phyloP scores from a whole-genome alignment of 2,329 filamentous ascomycete species.

The Rhinocladiella mackenziei region DNA sequence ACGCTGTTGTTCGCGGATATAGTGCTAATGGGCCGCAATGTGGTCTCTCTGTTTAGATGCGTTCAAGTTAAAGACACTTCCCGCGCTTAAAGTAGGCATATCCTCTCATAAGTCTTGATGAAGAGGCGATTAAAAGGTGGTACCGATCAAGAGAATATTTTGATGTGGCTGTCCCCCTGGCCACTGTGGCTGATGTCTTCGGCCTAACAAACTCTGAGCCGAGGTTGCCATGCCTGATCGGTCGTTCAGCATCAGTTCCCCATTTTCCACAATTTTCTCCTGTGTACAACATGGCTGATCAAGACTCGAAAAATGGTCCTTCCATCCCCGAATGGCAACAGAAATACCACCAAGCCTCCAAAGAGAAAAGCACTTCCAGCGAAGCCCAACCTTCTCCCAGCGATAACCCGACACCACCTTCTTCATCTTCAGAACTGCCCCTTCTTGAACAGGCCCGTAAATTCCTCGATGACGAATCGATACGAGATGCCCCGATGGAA shows the following conservation, averaged over 20 bases:
- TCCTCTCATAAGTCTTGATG: background rate
- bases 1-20: no score
- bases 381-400: constrained; percentile 24
- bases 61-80: no score
- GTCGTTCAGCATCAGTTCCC: background rate
- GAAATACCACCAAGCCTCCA: constrained; percentile 30
- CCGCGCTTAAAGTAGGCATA: no score
- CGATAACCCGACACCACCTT: background rate
- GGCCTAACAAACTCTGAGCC: constrained; percentile 1
- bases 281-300: constrained; percentile 34
- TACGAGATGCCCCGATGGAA: constrained; percentile 64
- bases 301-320: constrained; percentile 31
- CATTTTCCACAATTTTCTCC: background rate
- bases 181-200: constrained; percentile 8
- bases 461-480: constrained; percentile 71
- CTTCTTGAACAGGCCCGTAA: constrained; percentile 64
- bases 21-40: no score
- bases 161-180: constrained; percentile 5
- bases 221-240: background rate
- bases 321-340: constrained; percentile 43
- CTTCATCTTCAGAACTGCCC: constrained; percentile 30
- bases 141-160: constrained; percentile 4
- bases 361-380: constrained; percentile 35
- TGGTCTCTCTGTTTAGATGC: no score
- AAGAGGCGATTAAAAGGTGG: background rate